Percentiles rank a stretch among this genome's conserved stretches.
Evolutionary conservation across 257 asterid genomes (phyloP).

Genomic region (Anisodus acutangulus): DNA sequence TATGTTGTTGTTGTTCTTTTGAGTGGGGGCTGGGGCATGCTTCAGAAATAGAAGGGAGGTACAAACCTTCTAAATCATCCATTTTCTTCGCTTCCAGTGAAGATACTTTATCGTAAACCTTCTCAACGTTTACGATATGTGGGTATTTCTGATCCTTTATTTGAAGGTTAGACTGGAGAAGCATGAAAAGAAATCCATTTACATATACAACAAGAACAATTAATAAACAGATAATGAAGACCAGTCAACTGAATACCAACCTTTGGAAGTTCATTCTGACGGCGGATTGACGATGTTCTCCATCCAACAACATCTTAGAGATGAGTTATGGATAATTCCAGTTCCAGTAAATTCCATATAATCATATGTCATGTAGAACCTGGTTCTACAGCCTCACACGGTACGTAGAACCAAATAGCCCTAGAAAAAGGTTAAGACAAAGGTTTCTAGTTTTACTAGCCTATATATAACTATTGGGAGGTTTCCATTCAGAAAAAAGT

Average conservation of each 20-base stretch:
- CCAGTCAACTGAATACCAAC: constrained; percentile 39
- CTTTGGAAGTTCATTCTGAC: constrained; percentile 82
- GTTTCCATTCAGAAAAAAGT: neutral
- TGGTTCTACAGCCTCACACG: neutral
- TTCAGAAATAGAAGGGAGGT: neutral
- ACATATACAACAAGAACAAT: constrained; percentile 33
- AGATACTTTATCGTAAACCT: constrained; percentile 45
- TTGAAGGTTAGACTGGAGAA: constrained; percentile 62
- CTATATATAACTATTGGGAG: neutral
- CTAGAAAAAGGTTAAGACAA: neutral
- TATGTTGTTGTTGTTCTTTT: neutral
- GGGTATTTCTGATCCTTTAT: constrained; percentile 72
- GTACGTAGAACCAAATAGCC: neutral
- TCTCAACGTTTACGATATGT: constrained; percentile 76
- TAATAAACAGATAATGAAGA: neutral
- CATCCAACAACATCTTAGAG: constrained; percentile 88
- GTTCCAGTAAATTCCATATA: neutral
- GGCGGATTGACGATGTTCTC: constrained; percentile 96
- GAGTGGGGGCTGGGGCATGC: neutral
- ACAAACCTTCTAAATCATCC: constrained; percentile 77
- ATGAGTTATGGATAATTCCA: constrained; percentile 51
- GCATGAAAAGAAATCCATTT: constrained; percentile 27
- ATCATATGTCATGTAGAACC: constrained; percentile 13
- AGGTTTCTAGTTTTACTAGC: constrained; percentile 1
- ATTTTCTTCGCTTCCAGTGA: constrained; percentile 58